Base-by-base conservation (phyloP, 352 stramenopile genomes). In the Pythium volutum region DNA sequence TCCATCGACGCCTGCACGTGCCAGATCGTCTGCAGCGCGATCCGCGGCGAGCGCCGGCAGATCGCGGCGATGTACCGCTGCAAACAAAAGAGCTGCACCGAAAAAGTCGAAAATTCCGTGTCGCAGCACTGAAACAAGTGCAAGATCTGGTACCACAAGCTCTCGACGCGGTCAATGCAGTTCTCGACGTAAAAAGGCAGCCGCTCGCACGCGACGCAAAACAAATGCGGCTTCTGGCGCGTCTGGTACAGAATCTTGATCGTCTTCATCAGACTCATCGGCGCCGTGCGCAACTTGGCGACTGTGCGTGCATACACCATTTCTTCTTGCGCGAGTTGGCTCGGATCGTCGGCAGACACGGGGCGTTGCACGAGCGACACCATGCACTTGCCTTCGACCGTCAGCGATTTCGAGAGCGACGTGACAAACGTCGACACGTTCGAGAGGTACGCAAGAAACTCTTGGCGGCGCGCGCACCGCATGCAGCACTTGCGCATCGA, bases 231-330 rank as follows among this genome's bases (percentile, higher is more conserved):
- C 59, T 84, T 89, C 54, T 79, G 78, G 2, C 77, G 65, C 15
- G 80, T 92, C 66, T 90, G 83, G 63, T 90, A 92, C 59, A 92
- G 42, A 49, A 90, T 87, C 70, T 90, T 90, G 59, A 92, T 77
- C 0, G 80, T 89, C 45, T 80, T 79, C 50, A 86, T 86, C n/a
- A 92, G 59, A 34, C 79, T 91, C 82, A 91, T 89, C 0, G 77
- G 75, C 10, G 70, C 70, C 0, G 55, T 53, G 1, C 75, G 77
- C 2, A 91, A 69, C 59, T 89, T 91, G 16, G 67, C 26, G 34
- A 87, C 49, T 22, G 67, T 88, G 8, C 70, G 64, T 46, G 78
- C 68, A 10, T 82, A 70, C 58, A 76, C 49, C 22, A 80, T 60
- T 6, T 63, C 58, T 41, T 67, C 53, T 22, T 71, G 49, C 2